Conservation (phyloP, 2,329 filamentous ascomycete species). For the Teratosphaeria pseudoeucalypti region DNA sequence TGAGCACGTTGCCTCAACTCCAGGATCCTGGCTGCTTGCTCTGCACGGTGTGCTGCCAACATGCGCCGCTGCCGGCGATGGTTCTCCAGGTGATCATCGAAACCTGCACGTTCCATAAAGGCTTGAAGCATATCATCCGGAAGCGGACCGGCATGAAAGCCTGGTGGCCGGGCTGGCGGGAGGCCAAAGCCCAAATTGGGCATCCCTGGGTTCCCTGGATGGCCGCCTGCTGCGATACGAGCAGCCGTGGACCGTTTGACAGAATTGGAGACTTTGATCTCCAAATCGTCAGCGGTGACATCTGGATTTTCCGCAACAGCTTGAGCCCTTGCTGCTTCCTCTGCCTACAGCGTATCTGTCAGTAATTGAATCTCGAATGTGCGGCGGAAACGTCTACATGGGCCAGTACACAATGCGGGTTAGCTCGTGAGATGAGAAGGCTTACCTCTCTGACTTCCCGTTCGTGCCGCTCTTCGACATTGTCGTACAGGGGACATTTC, state of each 20-base stretch:
- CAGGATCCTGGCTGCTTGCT: not conserved
- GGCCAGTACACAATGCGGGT: not conserved
- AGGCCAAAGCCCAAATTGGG: not conserved
- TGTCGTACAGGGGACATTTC: slow-evolving; percentile 58
- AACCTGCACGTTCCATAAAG: not conserved
- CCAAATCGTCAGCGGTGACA: slow-evolving; percentile 47
- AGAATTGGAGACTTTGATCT: slow-evolving; percentile 48
- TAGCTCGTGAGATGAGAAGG: not conserved
- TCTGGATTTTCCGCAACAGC: slow-evolving; percentile 50
- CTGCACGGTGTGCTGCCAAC: not conserved
- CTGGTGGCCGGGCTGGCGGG: not conserved
- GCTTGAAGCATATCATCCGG: not conserved
- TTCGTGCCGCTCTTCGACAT: slow-evolving; percentile 48
- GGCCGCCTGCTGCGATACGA: not conserved
- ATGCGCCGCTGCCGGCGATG: not conserved
- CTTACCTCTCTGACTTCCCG: slow-evolving; percentile 44
- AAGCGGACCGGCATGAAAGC: not conserved
- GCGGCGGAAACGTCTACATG: not conserved
- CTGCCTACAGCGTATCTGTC: slow-evolving; percentile 33
- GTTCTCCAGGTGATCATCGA: not conserved
- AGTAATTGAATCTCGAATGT: not conserved
- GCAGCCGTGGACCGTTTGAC: slow-evolving; percentile 5
- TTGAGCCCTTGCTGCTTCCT: slow-evolving; percentile 46
- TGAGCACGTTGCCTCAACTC: not conserved
- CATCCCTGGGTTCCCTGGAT: not conserved